phyloP scores from a whole-genome alignment of 2,329 filamentous ascomycete species.

The Phialophora verrucosa region DNA sequence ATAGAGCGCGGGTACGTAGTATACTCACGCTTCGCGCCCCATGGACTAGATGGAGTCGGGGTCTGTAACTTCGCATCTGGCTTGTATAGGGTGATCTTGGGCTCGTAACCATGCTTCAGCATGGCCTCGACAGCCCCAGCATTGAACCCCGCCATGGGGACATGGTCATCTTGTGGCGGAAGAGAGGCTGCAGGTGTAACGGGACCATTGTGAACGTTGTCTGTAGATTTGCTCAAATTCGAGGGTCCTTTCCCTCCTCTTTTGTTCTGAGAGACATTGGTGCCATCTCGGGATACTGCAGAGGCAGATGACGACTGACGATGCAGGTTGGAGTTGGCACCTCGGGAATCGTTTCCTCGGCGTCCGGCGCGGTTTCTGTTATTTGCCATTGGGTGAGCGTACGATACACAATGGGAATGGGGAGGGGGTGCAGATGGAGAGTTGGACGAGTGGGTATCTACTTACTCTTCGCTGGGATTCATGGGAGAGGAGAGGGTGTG shows the following conservation, averaged over 20 bases:
- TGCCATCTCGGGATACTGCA: constrained; percentile 33
- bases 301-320: constrained; percentile 25
- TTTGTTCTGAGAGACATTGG: constrained; percentile 25
- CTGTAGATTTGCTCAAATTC: constrained; percentile 25
- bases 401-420: background rate
- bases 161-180: constrained; percentile 45
- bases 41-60: constrained; percentile 45
- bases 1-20: constrained; percentile 2
- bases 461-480: constrained; percentile 35
- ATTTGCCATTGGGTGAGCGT: constrained; percentile 27
- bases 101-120: constrained; percentile 50
- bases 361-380: constrained; percentile 31
- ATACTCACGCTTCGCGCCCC: constrained; percentile 53
- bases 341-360: constrained; percentile 33
- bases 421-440: constrained; percentile 36
- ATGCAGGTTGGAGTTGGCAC: constrained; percentile 29
- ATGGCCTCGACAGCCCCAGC: constrained; percentile 49
- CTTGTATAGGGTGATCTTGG: constrained; percentile 49
- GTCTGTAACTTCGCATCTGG: constrained; percentile 27
- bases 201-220: constrained; percentile 29
- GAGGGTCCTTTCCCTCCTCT: constrained; percentile 32
- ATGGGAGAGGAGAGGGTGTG: constrained; percentile 22
- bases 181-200: constrained; percentile 12
- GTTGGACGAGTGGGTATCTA: constrained; percentile 43
- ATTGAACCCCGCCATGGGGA: constrained; percentile 53